Evolutionary conservation across 129 eudicot species (phyloP), one percentile per base, ranked within the genome.

Genomic region (Erigeron canadensis): DNA sequence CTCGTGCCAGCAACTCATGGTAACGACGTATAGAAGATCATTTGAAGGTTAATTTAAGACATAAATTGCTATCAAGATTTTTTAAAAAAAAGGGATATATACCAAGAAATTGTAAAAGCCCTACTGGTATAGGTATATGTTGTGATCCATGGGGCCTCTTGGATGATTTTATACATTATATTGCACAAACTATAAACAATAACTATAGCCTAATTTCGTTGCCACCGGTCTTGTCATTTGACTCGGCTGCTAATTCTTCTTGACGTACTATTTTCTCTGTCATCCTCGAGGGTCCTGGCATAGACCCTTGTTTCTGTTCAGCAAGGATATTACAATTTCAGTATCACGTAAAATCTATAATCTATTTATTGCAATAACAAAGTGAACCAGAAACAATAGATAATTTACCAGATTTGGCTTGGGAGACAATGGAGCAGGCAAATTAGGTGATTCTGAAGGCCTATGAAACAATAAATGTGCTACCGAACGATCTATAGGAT

Each of bases 401-500:
- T 40, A 50, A 61, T 60, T 78, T 71, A 78, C 81, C 40, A 73
- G 11, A 70, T 82, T 74, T 5, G 80, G 63, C 53, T 77, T 81
- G 17, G 63, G 65, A 54, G 83, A 59, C 43, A 69, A 54, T 23
- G 79, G 73, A 75, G 80, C 37, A 45, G 83, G 82, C 67, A 62
- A 16, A 9, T 66, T 79, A 39, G 77, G 72, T 16, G 88, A 67
- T 78, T 89, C 95, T 55, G 90, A 77, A 42, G 98, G 95, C 75
- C 96, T 85, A 41, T 94, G 93, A 71, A 94, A 94, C 75, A 94
- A 56, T 44, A 94, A 76, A 83, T 94, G 98, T 37, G 98, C 98
- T 58, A 94, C 73, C 17, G 97, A 89, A 13, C 98, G 95, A 75
- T 94, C 98, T 63, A 94, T 84, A 47, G 98, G 97, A 71, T 94